Base-by-base conservation (phyloP, 345 rosid genomes). In the Hypericum perforatum region DNA sequence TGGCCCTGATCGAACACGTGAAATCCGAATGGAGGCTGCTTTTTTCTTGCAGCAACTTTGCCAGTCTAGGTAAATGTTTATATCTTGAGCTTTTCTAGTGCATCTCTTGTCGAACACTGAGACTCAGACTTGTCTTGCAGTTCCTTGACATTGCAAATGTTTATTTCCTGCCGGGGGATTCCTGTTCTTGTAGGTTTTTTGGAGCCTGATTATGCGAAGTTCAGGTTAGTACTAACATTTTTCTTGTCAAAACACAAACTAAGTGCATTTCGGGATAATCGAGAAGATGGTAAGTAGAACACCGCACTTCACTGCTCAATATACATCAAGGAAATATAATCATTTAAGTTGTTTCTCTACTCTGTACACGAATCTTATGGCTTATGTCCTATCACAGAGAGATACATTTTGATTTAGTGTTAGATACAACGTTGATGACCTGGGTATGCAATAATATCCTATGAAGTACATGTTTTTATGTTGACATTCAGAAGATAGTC, bases 111-210 rank as follows among this genome's bases (percentile, higher is more conserved):
- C 32, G 4, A 22, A 22, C 32, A 1, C 32, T 22, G 32, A 22
- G 2, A 22, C 32, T 22, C 32, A 56, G 46, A 43, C 61, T 45
- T 57, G 56, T 69, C 75, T 59, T 67, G 59, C 88, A 94, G 99
- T 77, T 71, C 86, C 32, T 78, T 89, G 69, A 89, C 99, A n/a
- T 62, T 94, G 78, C 99, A 94, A 78, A 94, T 89, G 99, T 86
- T 94, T 74, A 75, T 94, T 78, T 85, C 97, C 67, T 89, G 95
- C 73, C 76, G 85, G 43, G 99, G 99, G 62, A 89, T 94, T 61
- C 99, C 94, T 43, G 77, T 89, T 70, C 70, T 94, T 71, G 97
- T 86, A 67, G 89, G 95, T 45, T 94, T 94, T 74, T 76, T 94
- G 51, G 97, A 89, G 78, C 82, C 95, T 45, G 99, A 94, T 74